Conservation (phyloP, 2,329 filamentous ascomycete genomes). For the Hymenoscyphus linearis region DNA sequence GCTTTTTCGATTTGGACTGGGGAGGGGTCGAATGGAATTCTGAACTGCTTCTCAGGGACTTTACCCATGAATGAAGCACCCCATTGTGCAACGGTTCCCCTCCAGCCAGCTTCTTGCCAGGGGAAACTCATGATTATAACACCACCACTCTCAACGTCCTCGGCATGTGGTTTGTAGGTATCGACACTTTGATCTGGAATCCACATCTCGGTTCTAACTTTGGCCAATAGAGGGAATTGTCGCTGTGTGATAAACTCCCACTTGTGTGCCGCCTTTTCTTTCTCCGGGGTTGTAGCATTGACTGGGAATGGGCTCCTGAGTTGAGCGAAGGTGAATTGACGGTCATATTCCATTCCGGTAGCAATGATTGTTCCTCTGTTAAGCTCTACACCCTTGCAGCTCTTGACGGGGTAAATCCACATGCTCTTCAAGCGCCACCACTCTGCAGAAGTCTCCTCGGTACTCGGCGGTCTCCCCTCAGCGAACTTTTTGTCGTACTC, state of each 20-base stretch:
- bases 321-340: conserved; percentile 78
- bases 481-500: conserved; percentile 49
- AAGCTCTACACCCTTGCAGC: conserved; percentile 72
- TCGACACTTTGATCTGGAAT: conserved; percentile 56
- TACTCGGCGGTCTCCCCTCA: conserved; percentile 31
- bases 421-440: conserved; percentile 59
- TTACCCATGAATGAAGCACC: conserved; percentile 48
- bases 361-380: conserved; percentile 56
- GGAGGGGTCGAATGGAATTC: conserved; percentile 60
- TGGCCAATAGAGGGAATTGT: conserved; percentile 65
- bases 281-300: conserved; percentile 32
- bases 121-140: conserved; percentile 66
- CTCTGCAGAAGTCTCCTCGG: conserved; percentile 32
- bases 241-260: conserved; percentile 72
- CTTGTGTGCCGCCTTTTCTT: conserved; percentile 38
- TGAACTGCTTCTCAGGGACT: conserved; percentile 56
- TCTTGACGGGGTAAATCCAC: conserved; percentile 79
- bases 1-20: conserved; percentile 50
- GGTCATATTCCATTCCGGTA: conserved; percentile 71
- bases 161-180: conserved; percentile 42
- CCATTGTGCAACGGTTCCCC: conserved; percentile 40
- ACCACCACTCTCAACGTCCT: conserved; percentile 47
- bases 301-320: conserved; percentile 45
- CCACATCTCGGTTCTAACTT: conserved; percentile 64
- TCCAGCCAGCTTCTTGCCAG: conserved; percentile 46